Base-by-base conservation (phyloP, 257 asterid species). In the Primulina huaijiensis region DNA sequence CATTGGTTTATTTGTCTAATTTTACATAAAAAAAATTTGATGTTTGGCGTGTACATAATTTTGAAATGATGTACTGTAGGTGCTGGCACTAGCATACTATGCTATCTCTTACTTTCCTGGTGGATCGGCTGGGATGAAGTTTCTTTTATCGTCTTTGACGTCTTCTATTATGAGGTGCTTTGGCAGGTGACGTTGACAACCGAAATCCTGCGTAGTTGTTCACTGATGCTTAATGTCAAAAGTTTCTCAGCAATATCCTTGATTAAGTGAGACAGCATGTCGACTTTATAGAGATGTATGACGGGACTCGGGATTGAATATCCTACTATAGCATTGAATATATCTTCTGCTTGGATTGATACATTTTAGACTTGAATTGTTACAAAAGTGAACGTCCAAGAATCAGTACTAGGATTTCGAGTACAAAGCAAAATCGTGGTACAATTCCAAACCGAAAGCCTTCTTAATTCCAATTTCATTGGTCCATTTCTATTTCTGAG, bases 81-180 rank as follows among this genome's bases (percentile, higher is more conserved):
- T 92, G 69, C 72, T 92, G 83, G 92, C 97, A 35, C 84, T 92
- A 58, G 85, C 89, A 72, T 90, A 92, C 84, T 92, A 92, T 58
- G 88, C 92, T 9, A 80, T 92, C 62, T 92, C 98, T 34, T 92
- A 92, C 84, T 92, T 92, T 72, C 98, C 98, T 6, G 98, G 98
- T 66, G 98, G 98, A 75, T 88, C 96, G 58, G 64, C 95, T 37
- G 98, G 98, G 76, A 77, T 92, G 79, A 92, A 88, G 86, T 92
- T 92, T 77, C 68, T 92, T 60, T 74, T 92, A 21, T 88, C 98
- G 12, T 92, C 95, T 52, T 76, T 90, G 83, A 83, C 89, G 21
- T 85, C 97, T 52, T 76, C 96, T 20, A 33, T 90, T 25, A 30
- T 83, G 77, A 88, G 72, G 78, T 88, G 95, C 84, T 85, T 92